Percentiles rank a stretch among this genome's conserved stretches.
These are phyloP conservation scores for Candida gorgasii DNA, from an alignment of 805 yeast species.

Conservation along the genomic window DNA sequence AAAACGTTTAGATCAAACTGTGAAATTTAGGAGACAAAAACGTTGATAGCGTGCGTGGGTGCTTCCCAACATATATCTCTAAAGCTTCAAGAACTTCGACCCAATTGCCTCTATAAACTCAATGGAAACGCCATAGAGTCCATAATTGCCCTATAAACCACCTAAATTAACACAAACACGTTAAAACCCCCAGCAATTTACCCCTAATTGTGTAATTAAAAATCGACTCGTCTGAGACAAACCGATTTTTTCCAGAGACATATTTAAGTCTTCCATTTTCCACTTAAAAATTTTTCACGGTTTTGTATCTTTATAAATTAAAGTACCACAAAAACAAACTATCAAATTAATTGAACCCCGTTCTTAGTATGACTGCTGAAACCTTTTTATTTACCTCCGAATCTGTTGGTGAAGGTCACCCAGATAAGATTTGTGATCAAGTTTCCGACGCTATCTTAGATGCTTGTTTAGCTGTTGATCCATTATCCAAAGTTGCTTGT, in stretches of 20 bases:
- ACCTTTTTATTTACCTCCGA: slow-evolving; percentile 75
- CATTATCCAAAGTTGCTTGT: slow-evolving; percentile 98
- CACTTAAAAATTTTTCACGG: slow-evolving; percentile 8
- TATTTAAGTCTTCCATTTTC: slow-evolving; percentile 5
- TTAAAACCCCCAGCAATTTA: neutral
- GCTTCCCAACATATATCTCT: neutral
- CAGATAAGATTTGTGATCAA: slow-evolving; percentile 97
- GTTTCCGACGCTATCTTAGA: slow-evolving; percentile 97
- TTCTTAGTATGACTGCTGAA: slow-evolving; percentile 5
- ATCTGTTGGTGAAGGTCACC: slow-evolving; percentile 94
- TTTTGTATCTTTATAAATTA: slow-evolving; percentile 2
- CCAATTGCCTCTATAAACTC: neutral
- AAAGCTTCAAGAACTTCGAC: neutral
- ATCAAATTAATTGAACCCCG: neutral
- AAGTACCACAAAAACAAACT: slow-evolving; percentile 4
- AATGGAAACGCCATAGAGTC: too few relatives aligned
- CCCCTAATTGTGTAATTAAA: neutral
- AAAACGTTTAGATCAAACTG: too few relatives aligned
- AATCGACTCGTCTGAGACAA: neutral
- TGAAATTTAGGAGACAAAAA: slow-evolving; percentile 1
- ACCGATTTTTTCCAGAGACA: slow-evolving; percentile 4
- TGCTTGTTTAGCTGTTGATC: slow-evolving; percentile 94
- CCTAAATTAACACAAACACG: too few relatives aligned
- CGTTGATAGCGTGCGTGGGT: slow-evolving; percentile 4
- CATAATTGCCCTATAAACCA: too few relatives aligned